Base-by-base conservation (phyloP, 2,329 filamentous ascomycete genomes). In the Cryphonectria parasitica region DNA sequence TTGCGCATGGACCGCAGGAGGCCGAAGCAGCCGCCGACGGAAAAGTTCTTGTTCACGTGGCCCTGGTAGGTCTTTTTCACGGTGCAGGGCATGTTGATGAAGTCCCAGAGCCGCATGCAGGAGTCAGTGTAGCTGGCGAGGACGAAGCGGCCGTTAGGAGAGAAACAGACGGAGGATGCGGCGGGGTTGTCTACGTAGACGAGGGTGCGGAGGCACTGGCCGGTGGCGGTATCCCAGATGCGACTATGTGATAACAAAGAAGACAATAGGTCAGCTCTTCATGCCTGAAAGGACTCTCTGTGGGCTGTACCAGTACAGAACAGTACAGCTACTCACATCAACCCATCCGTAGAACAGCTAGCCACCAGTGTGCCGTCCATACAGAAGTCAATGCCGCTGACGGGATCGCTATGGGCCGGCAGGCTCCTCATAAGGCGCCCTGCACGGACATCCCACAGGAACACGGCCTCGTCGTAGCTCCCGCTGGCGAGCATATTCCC, bases 11-110 rank as follows among this genome's bases (percentile, higher is more conserved):
- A 63, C 58, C 75, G 76, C 76, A 81, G 76, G 67, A 88, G 86
- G 17, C 93, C 95, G 77, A 98, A 98, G 56, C 91, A 91, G 4
- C 94, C 93, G 2, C 89, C 89, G n/a, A 98, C 86, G 74, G 93
- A 95, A 81, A 92, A 98, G 72, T 91, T 91, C 68, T 89, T 86
- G 79, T 99, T 99, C 68, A 84, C 83, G 77, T 98, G 96, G 0
- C 96, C 96, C 79, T 98, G 94, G 80, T 98, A 99, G 19, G 96
- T 99, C 85, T 99, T 99, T 77, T 97, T 91, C 75, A 96, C 96
- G 39, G 90, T 90, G 52, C 74, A 76, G 31, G 76, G 76, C 10
- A 95, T 95, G 52, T 94, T 90, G 11, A 97, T 92, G 78, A 98
- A 99, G 80, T 98, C 93, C 96, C 96, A 99, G 31, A 99, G 84